These are phyloP conservation scores for Fraxinus velutina DNA, from an alignment of 305 asterid genomes.

Conservation along the genomic window DNA sequence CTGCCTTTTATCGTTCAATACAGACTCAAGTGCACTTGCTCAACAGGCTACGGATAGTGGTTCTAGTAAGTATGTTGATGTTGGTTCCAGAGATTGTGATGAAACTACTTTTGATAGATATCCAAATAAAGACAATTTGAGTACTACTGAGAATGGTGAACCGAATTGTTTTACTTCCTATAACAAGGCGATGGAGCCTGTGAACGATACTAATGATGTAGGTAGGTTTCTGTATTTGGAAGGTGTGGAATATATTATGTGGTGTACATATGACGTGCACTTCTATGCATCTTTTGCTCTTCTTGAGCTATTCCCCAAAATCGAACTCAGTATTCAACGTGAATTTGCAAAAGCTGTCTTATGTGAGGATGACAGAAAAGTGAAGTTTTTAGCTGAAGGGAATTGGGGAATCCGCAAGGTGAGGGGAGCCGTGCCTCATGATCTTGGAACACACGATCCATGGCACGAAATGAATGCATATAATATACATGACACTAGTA, in stretches of 20 bases:
- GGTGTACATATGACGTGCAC: constrained; percentile 99
- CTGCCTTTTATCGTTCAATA: constrained; percentile 13
- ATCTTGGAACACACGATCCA: constrained; percentile 96
- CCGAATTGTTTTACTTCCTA: constrained; percentile 34
- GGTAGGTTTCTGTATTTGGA: constrained; percentile 91
- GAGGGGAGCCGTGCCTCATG: constrained; percentile 97
- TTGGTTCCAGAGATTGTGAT: neutral
- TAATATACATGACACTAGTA: constrained; percentile 91
- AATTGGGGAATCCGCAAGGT: constrained; percentile 91
- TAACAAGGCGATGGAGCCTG: constrained; percentile 29
- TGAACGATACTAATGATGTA: constrained; percentile 60
- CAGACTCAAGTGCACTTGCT: constrained; percentile 39
- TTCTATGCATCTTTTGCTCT: constrained; percentile 98
- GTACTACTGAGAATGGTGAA: constrained; percentile 25
- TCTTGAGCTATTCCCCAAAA: constrained; percentile 87
- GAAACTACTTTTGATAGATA: neutral
- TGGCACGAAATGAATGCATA: constrained; percentile 99
- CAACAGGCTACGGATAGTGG: constrained; percentile 30
- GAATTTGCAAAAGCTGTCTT: constrained; percentile 88
- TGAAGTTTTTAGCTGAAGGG: constrained; percentile 84
- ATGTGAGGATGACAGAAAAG: constrained; percentile 74
- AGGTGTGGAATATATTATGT: constrained; percentile 97
- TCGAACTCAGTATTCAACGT: constrained; percentile 94
- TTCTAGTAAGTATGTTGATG: constrained; percentile 23
- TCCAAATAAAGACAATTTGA: constrained; percentile 25